Percentiles rank a stretch among this genome's conserved stretches.
phyloP scores from a whole-genome alignment of 176 grass and related monocot genomes.

The Oryza meridionalis region DNA sequence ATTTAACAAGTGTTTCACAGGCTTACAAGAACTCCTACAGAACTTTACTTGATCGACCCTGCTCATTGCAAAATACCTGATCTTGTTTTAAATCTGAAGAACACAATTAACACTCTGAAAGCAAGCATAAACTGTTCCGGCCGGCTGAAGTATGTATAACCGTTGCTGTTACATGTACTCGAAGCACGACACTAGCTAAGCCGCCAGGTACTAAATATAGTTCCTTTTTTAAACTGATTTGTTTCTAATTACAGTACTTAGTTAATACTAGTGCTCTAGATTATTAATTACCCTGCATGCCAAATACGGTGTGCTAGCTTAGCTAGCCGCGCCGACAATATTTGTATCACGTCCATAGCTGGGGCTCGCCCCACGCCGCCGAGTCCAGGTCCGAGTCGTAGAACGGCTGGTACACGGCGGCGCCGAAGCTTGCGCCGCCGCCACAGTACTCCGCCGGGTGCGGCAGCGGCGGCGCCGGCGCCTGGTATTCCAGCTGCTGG shows the following conservation, averaged over 20 bases:
- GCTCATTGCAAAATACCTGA: neutral
- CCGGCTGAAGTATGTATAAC: too few species aligned
- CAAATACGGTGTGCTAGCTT: neutral
- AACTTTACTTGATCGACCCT: too few species aligned
- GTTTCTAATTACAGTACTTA: neutral
- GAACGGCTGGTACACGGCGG: neutral
- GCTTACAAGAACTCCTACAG: too few species aligned
- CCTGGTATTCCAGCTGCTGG: neutral
- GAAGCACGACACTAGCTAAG: too few species aligned
- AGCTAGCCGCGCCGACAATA: neutral
- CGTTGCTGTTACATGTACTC: neutral
- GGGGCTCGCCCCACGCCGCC: conserved; percentile 44
- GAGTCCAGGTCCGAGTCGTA: conserved; percentile 48
- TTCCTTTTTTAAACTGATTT: neutral
- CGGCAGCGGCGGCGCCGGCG: neutral
- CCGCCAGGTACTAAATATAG: too few species aligned
- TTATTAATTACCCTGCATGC: too few species aligned
- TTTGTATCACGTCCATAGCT: conserved; percentile 53
- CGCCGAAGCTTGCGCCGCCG: neutral
- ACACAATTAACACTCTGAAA: neutral
- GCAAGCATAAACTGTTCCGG: neutral
- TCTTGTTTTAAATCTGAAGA: neutral
- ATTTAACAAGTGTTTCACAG: neutral
- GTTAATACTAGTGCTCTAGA: too few species aligned
- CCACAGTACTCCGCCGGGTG: neutral